Evolutionary conservation across 140 eudicot species (phyloP).

Genomic region (Senecio squalidus): DNA sequence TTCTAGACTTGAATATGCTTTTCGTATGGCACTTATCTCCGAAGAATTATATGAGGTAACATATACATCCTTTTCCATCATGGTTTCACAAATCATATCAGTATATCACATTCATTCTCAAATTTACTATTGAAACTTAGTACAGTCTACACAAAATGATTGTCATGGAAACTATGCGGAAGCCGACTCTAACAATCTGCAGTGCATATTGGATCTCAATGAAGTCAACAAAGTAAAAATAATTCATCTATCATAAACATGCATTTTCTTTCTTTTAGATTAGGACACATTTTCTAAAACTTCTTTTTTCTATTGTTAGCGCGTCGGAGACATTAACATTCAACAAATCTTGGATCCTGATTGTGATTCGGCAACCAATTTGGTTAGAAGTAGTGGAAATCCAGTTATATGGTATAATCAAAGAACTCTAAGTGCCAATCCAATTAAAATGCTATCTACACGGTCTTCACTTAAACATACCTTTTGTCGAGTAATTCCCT

Average conservation of each 20-base stretch:
- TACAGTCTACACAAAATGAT: neutral
- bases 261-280: too few species aligned
- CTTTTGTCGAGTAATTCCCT: neutral
- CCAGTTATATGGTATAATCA: neutral
- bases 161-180: slow-evolving; percentile 13
- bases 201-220: slow-evolving; percentile 4
- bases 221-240: slow-evolving; percentile 12
- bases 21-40: neutral
- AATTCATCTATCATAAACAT: too few species aligned
- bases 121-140: too few species aligned
- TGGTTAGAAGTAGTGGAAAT: slow-evolving; percentile 8
- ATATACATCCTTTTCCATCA: too few species aligned
- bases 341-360: slow-evolving; percentile 15
- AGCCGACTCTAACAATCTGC: neutral
- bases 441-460: neutral
- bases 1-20: neutral
- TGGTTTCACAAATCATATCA: too few species aligned
- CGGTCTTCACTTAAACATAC: neutral
- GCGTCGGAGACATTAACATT: slow-evolving; percentile 11
- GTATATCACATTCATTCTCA: too few species aligned
- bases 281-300: too few species aligned
- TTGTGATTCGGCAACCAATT: slow-evolving; percentile 5
- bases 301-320: neutral
- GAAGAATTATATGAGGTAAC: slow-evolving; percentile 13
- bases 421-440: neutral